Percentiles rank a stretch among this genome's conserved stretches.
These are phyloP conservation scores for Andrographis paniculata DNA, from an alignment of 305 asterid genomes.

Conservation along the genomic window DNA sequence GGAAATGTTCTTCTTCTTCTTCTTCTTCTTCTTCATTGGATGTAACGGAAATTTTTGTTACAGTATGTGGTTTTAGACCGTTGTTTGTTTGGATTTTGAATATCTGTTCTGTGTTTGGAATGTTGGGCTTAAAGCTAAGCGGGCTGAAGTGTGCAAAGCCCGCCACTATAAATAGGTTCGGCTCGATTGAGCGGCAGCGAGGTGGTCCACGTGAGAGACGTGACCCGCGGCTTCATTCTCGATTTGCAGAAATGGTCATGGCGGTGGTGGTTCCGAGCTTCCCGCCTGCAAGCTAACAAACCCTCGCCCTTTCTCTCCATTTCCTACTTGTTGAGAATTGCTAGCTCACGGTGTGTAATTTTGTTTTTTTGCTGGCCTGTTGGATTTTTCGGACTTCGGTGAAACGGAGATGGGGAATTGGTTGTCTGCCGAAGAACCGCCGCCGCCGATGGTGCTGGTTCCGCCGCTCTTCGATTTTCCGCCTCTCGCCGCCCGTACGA, in stretches of 20 bases:
- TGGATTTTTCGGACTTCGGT: not conserved
- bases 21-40: too few species aligned
- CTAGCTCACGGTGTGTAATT: not conserved
- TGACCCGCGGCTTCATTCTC: slow-evolving; percentile 1
- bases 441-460: slow-evolving; percentile 71
- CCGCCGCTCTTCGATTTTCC: slow-evolving; percentile 81
- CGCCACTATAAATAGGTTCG: not conserved
- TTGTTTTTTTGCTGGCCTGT: not conserved
- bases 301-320: slow-evolving; percentile 9
- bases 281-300: slow-evolving; percentile 16
- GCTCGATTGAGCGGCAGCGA: not conserved
- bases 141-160: too few species aligned
- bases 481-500: slow-evolving; percentile 68
- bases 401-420: slow-evolving; percentile 38
- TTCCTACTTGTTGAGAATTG: not conserved
- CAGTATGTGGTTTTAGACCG: too few species aligned
- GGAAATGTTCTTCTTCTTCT: too few species aligned
- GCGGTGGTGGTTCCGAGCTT: not conserved
- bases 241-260: slow-evolving; percentile 22
- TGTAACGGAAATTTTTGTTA: too few species aligned
- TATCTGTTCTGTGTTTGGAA: too few species aligned
- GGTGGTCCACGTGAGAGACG: slow-evolving; percentile 1
- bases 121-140: too few species aligned
- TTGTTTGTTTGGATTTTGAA: too few species aligned
- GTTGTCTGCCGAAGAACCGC: slow-evolving; percentile 41